Evolutionary conservation across 140 eudicot species (phyloP).

Genomic region (Bidens hawaiensis): DNA sequence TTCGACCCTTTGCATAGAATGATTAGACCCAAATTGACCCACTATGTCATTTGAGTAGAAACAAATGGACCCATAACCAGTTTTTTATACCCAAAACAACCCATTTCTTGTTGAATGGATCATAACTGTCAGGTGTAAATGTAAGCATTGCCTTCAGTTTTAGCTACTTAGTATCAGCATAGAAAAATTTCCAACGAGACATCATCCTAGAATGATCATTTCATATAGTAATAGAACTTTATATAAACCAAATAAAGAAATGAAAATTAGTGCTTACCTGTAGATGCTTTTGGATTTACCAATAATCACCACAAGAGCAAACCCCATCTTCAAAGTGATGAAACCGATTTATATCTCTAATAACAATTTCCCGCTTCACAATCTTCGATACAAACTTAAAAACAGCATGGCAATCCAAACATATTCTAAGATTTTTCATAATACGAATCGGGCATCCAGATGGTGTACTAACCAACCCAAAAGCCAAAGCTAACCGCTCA

Average conservation of each 20-base stretch:
- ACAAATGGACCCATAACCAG: too few relatives aligned
- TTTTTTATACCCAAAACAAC: too few relatives aligned
- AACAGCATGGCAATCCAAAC: constrained; percentile 53
- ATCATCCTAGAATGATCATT: constrained; percentile 2
- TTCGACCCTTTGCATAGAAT: too few relatives aligned
- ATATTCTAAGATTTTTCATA: constrained; percentile 57
- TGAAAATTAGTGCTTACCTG: background rate
- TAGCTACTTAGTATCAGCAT: background rate
- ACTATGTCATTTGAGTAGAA: too few relatives aligned
- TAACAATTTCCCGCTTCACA: constrained; percentile 43
- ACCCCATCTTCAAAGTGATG: constrained; percentile 55
- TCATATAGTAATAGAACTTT: constrained; percentile 5
- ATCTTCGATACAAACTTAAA: constrained; percentile 46
- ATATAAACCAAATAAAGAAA: background rate
- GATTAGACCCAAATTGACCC: too few relatives aligned
- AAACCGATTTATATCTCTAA: constrained; percentile 58
- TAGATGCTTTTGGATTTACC: constrained; percentile 33
- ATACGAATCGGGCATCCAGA: constrained; percentile 66
- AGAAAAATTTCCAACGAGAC: background rate
- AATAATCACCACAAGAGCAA: constrained; percentile 66
- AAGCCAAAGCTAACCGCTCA: constrained; percentile 84
- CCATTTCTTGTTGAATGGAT: too few relatives aligned
- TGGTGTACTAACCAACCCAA: constrained; percentile 55
- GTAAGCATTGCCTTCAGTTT: background rate
- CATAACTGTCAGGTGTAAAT: too few relatives aligned